A percentile compares a stretch with the other conserved stretches of the same genome.
phyloP scores from a whole-genome alignment of 305 asterid species.

The Coffea humblotiana region DNA sequence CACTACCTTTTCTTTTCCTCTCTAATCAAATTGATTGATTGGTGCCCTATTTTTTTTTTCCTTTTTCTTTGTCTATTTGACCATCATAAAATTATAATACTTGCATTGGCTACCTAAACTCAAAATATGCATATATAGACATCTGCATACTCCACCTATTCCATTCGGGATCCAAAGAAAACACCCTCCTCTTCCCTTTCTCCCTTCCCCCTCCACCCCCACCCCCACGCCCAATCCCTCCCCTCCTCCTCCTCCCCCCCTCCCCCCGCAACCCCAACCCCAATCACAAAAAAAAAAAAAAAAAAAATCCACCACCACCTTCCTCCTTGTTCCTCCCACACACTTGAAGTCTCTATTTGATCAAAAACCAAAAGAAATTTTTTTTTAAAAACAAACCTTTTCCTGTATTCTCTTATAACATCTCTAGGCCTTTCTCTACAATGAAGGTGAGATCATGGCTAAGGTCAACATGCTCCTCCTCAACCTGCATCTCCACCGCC shows the following conservation, averaged over 20 bases:
- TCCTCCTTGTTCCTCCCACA: not conserved
- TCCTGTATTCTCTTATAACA: too few relatives aligned
- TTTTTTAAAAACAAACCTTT: too few relatives aligned
- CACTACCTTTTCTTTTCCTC: too few relatives aligned
- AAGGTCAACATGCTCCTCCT: conserved; percentile 48
- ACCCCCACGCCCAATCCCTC: too few relatives aligned
- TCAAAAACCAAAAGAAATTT: too few relatives aligned
- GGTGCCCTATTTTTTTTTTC: not conserved
- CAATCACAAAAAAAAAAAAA: too few relatives aligned
- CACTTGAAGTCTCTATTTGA: too few relatives aligned
- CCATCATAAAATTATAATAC: not conserved
- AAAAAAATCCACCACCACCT: too few relatives aligned
- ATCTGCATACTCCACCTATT: not conserved
- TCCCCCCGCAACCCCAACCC: not conserved
- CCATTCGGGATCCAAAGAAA: not conserved
- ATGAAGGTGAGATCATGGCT: conserved; percentile 62
- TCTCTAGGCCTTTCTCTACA: conserved; percentile 8
- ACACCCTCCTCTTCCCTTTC: not conserved
- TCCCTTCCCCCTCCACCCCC: not conserved
- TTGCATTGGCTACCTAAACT: not conserved
- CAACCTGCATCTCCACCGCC: conserved; percentile 35
- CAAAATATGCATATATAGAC: conserved; percentile 1
- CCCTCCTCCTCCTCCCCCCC: not conserved
- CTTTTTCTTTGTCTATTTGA: not conserved
- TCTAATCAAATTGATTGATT: too few relatives aligned